Percentiles rank a stretch among this genome's conserved stretches.
phyloP scores from a whole-genome alignment of 2,329 filamentous ascomycete genomes.

The Polychaeton citri region DNA sequence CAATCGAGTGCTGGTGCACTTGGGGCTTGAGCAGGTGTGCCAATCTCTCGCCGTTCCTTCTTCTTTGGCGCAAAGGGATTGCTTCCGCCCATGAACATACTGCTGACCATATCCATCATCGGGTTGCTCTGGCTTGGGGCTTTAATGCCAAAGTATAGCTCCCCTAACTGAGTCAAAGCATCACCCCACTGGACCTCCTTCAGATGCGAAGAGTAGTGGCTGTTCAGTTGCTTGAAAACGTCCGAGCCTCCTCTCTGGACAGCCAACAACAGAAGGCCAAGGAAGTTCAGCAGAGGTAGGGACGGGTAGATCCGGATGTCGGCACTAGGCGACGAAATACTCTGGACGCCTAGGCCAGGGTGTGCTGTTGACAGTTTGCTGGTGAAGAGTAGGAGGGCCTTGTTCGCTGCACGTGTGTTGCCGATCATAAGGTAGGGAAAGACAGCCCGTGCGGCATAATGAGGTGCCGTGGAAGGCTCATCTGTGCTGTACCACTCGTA shows the following conservation, averaged over 20 bases:
- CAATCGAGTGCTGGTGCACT: not conserved
- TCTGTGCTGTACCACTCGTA: constrained; percentile 90
- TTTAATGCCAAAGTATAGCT: constrained; percentile 93
- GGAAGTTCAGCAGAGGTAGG: constrained; percentile 88
- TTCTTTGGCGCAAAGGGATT: constrained; percentile 36
- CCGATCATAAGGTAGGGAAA: constrained; percentile 84
- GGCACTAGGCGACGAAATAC: constrained; percentile 60
- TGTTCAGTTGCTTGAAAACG: constrained; percentile 66
- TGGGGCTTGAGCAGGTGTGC: not conserved
- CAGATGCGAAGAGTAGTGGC: constrained; percentile 68
- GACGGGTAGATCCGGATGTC: constrained; percentile 74
- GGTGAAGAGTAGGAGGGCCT: constrained; percentile 65
- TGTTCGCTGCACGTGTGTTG: constrained; percentile 80
- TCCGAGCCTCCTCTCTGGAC: constrained; percentile 68
- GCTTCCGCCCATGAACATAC: constrained; percentile 69
- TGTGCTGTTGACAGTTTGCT: constrained; percentile 48
- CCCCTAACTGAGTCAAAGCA: constrained; percentile 71
- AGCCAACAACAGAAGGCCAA: constrained; percentile 69
- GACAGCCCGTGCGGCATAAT: constrained; percentile 75
- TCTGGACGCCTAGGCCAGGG: constrained; percentile 57
- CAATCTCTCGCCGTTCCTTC: constrained; percentile 9
- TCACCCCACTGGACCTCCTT: constrained; percentile 66
- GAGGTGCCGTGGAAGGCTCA: constrained; percentile 71
- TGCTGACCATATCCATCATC: constrained; percentile 96
- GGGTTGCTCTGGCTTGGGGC: constrained; percentile 83